These are phyloP conservation scores for Pichia exigua DNA, from an alignment of 805 yeast species.

Conservation along the genomic window DNA sequence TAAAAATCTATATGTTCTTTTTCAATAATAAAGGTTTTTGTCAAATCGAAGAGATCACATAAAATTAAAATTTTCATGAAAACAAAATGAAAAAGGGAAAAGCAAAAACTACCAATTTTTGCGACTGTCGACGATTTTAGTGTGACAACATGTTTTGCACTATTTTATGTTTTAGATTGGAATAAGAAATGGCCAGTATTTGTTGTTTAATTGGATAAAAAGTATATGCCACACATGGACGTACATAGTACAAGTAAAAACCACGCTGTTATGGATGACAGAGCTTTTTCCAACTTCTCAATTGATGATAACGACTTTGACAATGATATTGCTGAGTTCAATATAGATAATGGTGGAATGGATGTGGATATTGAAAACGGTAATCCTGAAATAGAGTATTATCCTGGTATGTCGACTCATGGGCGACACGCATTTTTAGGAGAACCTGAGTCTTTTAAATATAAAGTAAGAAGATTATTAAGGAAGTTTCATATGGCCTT, in stretches of 20 bases:
- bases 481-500: neutral
- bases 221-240: neutral
- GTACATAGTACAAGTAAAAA: neutral
- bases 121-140: neutral
- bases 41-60: neutral
- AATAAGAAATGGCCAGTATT: neutral
- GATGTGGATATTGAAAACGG: neutral
- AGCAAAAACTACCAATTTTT: neutral
- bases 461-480: neutral
- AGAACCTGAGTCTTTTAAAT: constrained; percentile 1
- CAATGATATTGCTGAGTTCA: constrained; percentile 16
- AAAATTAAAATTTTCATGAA: neutral
- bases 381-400: constrained; percentile 7
- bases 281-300: neutral
- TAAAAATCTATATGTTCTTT: neutral
- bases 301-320: constrained; percentile 5
- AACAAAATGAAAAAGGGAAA: neutral
- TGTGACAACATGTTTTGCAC: neutral
- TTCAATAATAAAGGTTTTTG: too few relatives aligned
- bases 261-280: neutral
- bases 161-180: neutral
- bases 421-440: constrained; percentile 6
- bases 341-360: constrained; percentile 17
- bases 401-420: constrained; percentile 7
- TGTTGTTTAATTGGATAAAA: neutral